Base-by-base conservation (phyloP, 2,329 filamentous ascomycete genomes). In the Eurotiales sp. region DNA sequence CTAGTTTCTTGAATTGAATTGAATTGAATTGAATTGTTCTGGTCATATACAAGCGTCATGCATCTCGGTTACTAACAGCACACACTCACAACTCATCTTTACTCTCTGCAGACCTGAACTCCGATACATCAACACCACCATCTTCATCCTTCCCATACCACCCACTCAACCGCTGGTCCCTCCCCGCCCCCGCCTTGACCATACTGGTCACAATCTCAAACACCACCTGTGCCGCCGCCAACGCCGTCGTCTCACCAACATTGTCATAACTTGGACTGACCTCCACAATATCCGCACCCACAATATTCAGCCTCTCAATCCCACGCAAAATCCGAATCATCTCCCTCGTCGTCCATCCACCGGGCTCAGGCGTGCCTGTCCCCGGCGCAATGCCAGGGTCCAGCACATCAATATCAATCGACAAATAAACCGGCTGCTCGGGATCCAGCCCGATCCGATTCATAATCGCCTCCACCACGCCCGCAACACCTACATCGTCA, bases 221-320 rank as follows among this genome's bases (percentile, higher is more conserved):
- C 1, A 83, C 88, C 34, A 95, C 81, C 77, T 95, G 90, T 36
- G 89, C 89, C 2, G 83, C 90, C 14, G 88, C 89, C 57, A 95
- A 71, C 11, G 88, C 87, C 34, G 90, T 96, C 63, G 85, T 85
- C 73, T 95, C 90, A 1, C 84, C 88, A 6, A 74, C 74, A 10
- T 86, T 85, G 74, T 96, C 89, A 65, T 95, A 96, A 11, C 87
- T 87, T 0, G 90, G 90, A 39, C 86, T 83, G 8, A 95, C 88
- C 76, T 96, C 91, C 4, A 96, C 91, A 44, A 96, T 82, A 70
- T 96, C 91, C 0, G 90, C 91, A 1, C 90, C 91, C 3, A 96
- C 88, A 3, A 96, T 73, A 64, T 96, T 95, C 66, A 96, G 68
- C 56, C 69, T 81, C 72, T 96, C 90, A 37, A 96, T 80, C 0